Conservation (phyloP, 2,329 filamentous ascomycete species). For the Fusarium acutatum region DNA sequence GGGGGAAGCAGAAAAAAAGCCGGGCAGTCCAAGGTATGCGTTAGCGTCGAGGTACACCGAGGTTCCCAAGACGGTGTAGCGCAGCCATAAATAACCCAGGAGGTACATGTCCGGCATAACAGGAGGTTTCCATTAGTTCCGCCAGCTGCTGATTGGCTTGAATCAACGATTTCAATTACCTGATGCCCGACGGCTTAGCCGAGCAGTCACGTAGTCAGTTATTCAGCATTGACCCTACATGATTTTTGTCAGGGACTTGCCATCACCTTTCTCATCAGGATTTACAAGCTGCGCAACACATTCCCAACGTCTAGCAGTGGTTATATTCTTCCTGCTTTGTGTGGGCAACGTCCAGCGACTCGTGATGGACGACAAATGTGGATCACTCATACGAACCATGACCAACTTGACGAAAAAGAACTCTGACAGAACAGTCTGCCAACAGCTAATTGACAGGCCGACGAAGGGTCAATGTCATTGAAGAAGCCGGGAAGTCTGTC, state of each 20-base stretch:
- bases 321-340: not conserved
- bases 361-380: not conserved
- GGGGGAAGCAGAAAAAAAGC: constrained; percentile 13
- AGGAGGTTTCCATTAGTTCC: not conserved
- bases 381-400: not conserved
- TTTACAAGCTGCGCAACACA: not conserved
- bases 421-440: not conserved
- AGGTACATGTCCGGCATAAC: constrained; percentile 31
- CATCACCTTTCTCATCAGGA: not conserved
- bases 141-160: constrained; percentile 8
- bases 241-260: not conserved
- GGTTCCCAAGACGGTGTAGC: not conserved
- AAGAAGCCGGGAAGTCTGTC: not conserved
- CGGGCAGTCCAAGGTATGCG: constrained; percentile 2
- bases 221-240: not conserved
- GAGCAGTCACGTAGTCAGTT: not conserved
- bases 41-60: constrained; percentile 10
- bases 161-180: not conserved
- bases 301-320: not conserved
- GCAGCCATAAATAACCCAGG: not conserved
- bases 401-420: not conserved
- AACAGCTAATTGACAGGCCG: not conserved
- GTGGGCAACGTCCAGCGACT: not conserved
- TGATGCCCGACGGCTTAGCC: constrained; percentile 26
- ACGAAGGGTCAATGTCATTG: not conserved